Base-by-base conservation (phyloP, 2,329 filamentous ascomycete species). In the Diplodia sapinea region DNA sequence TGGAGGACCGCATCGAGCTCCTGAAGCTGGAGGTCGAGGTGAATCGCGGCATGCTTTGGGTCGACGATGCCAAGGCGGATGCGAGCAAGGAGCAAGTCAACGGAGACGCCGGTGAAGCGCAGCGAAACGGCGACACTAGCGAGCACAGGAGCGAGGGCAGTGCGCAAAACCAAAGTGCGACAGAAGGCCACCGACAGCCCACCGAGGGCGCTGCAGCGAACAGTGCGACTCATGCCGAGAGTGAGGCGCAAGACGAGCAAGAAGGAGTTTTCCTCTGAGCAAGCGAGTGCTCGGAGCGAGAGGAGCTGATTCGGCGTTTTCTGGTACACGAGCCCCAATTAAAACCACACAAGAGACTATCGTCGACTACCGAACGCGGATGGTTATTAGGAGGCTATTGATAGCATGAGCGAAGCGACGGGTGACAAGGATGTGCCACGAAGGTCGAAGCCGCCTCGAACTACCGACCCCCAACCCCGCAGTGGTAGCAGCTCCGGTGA, bases 11-110 rank as follows among this genome's bases (percentile, higher is more conserved):
- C 76, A 85, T 93, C 70, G 82, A 81, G 66, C 77, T 92, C 61
- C 81, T 93, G 69, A 86, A 84, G 71, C 80, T 75, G 51, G 91
- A 94, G 80, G 87, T 93, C 9, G 83, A 86, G 72, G 86, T 88
- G 77, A 80, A 75, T 8, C 72, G 87, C 69, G 86, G 87, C 2
- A 78, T 86, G 76, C 76, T 73, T 38, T 89, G 86, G 86, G 78
- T 79, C 77, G 72, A 72, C 5, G 68, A 72, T 29, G 56, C 72
- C 20, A 72, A 70, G 43, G 68, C 70, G 63, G 65, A 70, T 49
- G 66, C 56, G 40, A 69, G 54, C 29, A 69, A 68, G 33, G 49
- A 63, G 51, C 51, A 49, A 20, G 29, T 56, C 38, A 68, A 68
- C 43, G 69, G 69, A 31, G 69, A 64, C 50, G 52, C 65, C 11